Evolutionary conservation across 441 rosid species (phyloP).

Genomic region (California macrophylla): DNA sequence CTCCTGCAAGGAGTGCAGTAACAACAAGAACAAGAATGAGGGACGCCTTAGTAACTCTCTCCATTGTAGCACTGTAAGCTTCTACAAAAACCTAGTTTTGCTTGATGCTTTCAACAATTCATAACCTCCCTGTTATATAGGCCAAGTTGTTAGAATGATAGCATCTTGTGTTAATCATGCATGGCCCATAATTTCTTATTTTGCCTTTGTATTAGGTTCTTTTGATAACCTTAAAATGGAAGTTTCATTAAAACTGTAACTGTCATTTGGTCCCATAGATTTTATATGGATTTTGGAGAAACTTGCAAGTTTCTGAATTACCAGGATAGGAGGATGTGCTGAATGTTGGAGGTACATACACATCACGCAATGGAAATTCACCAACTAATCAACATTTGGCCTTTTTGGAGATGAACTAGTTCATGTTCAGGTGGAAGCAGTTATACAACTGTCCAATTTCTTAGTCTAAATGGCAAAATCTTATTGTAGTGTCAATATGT

Average conservation of each 20-base stretch:
- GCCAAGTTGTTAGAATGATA: neutral
- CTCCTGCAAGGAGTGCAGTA: neutral
- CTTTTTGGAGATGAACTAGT: neutral
- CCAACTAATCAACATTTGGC: neutral
- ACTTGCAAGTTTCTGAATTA: neutral
- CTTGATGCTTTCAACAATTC: neutral
- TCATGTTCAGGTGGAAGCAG: neutral
- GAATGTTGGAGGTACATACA: neutral
- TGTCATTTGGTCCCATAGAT: constrained; percentile 1
- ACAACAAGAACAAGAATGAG: neutral
- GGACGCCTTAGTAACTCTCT: neutral
- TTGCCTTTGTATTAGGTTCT: neutral
- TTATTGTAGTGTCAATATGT: too few species aligned
- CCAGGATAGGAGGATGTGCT: neutral
- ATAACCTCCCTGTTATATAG: neutral
- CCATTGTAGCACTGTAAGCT: neutral
- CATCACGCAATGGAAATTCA: neutral
- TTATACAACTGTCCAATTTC: too few species aligned
- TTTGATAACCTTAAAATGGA: neutral
- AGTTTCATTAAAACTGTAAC: neutral
- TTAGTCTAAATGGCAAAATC: too few species aligned
- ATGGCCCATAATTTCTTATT: neutral
- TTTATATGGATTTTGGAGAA: neutral
- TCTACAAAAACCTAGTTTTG: neutral
- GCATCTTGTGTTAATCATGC: neutral